A percentile compares a stretch with the other conserved stretches of the same genome.
phyloP scores from a whole-genome alignment of 306 rosid genomes.

The Carpinus fangiana region DNA sequence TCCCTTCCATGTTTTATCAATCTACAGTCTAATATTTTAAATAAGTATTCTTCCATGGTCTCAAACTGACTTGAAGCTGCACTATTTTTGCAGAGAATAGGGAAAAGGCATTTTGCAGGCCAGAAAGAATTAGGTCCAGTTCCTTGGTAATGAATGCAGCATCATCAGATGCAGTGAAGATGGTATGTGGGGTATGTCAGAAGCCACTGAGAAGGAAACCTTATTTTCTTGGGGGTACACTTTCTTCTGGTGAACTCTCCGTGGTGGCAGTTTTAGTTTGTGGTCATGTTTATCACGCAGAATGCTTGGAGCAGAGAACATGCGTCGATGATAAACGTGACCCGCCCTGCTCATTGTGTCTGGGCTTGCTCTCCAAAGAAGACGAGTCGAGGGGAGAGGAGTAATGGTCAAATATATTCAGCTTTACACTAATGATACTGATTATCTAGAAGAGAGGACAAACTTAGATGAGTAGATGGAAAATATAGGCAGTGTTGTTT shows the following conservation, averaged over 20 bases:
- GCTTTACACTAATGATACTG: slow-evolving; percentile 16
- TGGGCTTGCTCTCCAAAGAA: slow-evolving; percentile 34
- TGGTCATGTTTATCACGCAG: slow-evolving; percentile 86
- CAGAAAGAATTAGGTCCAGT: slow-evolving; percentile 71
- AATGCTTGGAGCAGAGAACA: slow-evolving; percentile 79
- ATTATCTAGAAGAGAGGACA: slow-evolving; percentile 26
- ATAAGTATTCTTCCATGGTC: background rate
- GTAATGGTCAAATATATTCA: slow-evolving; percentile 27
- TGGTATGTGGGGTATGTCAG: slow-evolving; percentile 68
- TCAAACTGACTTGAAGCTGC: slow-evolving; percentile 1
- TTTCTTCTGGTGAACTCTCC: slow-evolving; percentile 56
- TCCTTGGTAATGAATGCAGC: slow-evolving; percentile 41
- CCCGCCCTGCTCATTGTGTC: slow-evolving; percentile 72
- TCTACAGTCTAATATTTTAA: background rate
- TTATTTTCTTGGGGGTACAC: slow-evolving; percentile 43
- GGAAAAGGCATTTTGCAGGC: slow-evolving; percentile 54
- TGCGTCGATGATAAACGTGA: slow-evolving; percentile 54
- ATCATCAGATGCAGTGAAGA: slow-evolving; percentile 48
- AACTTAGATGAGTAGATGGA: slow-evolving; percentile 18
- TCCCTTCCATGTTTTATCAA: background rate
- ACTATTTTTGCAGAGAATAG: slow-evolving; percentile 39
- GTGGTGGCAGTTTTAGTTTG: slow-evolving; percentile 82
- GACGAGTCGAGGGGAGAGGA: slow-evolving; percentile 34
- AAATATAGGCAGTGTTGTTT: slow-evolving; percentile 18
- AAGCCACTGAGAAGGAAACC: slow-evolving; percentile 62